These are phyloP conservation scores for Ceratocystis colombiana DNA, from an alignment of 2,329 filamentous ascomycete genomes.

Conservation along the genomic window DNA sequence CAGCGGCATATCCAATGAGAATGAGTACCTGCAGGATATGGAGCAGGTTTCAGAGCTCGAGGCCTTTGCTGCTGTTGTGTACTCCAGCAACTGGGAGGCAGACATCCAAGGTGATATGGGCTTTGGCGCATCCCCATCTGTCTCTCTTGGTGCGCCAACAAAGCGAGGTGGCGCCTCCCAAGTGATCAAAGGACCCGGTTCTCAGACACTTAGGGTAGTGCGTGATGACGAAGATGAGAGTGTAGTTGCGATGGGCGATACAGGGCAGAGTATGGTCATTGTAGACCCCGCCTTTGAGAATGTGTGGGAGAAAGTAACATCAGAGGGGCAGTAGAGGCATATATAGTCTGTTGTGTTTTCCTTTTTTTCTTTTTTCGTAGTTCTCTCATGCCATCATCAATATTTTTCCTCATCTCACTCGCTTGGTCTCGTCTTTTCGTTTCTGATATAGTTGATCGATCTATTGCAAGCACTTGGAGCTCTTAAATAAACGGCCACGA, in stretches of 20 bases:
- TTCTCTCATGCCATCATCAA: slow-evolving; percentile 23
- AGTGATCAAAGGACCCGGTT: background rate
- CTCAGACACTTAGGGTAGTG: background rate
- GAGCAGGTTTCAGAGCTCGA: slow-evolving; percentile 67
- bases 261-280: slow-evolving; percentile 30
- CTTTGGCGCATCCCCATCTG: slow-evolving; percentile 26
- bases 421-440: background rate
- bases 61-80: slow-evolving; percentile 77
- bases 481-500: no score
- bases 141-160: slow-evolving; percentile 18
- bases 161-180: background rate
- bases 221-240: slow-evolving; percentile 38
- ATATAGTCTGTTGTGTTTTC: slow-evolving; percentile 15
- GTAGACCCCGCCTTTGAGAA: slow-evolving; percentile 46
- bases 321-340: slow-evolving; percentile 18
- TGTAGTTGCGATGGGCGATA: slow-evolving; percentile 42
- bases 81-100: slow-evolving; percentile 70
- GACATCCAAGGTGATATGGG: slow-evolving; percentile 45
- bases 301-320: slow-evolving; percentile 56
- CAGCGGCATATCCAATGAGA: slow-evolving; percentile 62
- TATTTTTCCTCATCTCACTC: background rate
- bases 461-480: no score
- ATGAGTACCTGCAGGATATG: slow-evolving; percentile 62
- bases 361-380: slow-evolving; percentile 23
- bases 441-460: background rate